Base-by-base conservation (phyloP, 306 rosid genomes). In the Acacia crassicarpa region DNA sequence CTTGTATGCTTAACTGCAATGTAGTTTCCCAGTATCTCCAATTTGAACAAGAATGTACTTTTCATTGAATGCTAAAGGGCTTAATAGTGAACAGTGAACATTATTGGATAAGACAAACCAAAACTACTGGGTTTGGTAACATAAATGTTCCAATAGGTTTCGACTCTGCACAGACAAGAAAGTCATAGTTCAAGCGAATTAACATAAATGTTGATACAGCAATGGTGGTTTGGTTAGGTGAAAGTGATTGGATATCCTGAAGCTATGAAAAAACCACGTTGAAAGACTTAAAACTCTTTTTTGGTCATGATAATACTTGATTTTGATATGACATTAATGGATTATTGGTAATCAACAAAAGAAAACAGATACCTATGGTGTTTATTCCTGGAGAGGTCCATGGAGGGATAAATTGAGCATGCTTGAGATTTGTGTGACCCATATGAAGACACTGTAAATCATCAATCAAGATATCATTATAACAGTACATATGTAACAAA, bases 1-100 rank as follows among this genome's bases (percentile, higher is more conserved):
- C 77, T 73, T 73, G 77, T 83, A 62, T 7, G 23, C 72, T 40
- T 20, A 17, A 51, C 43, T 80, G 49, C 25, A 67, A 68, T 61
- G 63, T 49, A 58, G 49, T 79, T 59, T 67, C 49, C 77, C 45
- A 76, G 32, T 22, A 6, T 32, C 30, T 75, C 10, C 11, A 14
- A 11, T 38, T 17, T 22, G 10, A 43, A 43, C 53, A 4, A 43
- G 33, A 69, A 41, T 20, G 22, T 20, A 41, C 27, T 6, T 43
- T 69, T 13, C 33, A 67, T 67, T 67, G n/a, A 6, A 67, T 67
- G 20, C 40, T 38, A 67, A 67, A 40, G 44, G 49, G 49, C 30
- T 20, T 67, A 40, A 9, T 20, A 9, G 15, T 67, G 6, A 35
- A 67, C 25, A 8, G 6, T 20, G 33, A 67, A 38, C 30, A 40